Conservation (phyloP, 306 rosid species). For the Mimosa bimucronata region DNA sequence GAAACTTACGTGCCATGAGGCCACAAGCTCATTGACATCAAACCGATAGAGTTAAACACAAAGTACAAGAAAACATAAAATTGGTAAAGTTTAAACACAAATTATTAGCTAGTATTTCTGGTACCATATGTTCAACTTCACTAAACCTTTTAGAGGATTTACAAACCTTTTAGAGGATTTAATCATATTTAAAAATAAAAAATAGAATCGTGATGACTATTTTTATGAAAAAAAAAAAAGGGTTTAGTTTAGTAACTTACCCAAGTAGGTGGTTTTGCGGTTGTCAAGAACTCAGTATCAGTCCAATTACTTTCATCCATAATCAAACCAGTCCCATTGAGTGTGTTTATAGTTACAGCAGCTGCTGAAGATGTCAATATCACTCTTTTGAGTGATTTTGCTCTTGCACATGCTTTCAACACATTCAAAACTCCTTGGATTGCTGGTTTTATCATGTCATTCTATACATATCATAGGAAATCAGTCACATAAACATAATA, state of each 20-base stretch:
- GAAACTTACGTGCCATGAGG: too few relatives aligned
- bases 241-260: conserved; percentile 45
- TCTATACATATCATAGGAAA: conserved; percentile 39
- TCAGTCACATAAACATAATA: not conserved
- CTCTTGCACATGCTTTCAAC: conserved; percentile 65
- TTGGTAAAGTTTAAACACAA: not conserved
- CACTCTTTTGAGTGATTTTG: conserved; percentile 70
- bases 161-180: too few relatives aligned
- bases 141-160: too few relatives aligned
- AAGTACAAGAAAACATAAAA: not conserved
- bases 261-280: conserved; percentile 79
- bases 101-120: not conserved
- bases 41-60: too few relatives aligned
- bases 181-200: too few relatives aligned
- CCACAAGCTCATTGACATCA: too few relatives aligned
- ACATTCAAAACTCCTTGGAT: conserved; percentile 70
- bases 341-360: conserved; percentile 60
- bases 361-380: conserved; percentile 87
- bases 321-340: conserved; percentile 57
- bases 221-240: too few relatives aligned
- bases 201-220: too few relatives aligned
- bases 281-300: conserved; percentile 62
- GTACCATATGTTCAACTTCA: not conserved
- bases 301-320: conserved; percentile 70
- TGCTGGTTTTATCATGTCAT: conserved; percentile 91